Evolutionary conservation across 257 asterid species (phyloP).

Genomic region (Solanum piurae): DNA sequence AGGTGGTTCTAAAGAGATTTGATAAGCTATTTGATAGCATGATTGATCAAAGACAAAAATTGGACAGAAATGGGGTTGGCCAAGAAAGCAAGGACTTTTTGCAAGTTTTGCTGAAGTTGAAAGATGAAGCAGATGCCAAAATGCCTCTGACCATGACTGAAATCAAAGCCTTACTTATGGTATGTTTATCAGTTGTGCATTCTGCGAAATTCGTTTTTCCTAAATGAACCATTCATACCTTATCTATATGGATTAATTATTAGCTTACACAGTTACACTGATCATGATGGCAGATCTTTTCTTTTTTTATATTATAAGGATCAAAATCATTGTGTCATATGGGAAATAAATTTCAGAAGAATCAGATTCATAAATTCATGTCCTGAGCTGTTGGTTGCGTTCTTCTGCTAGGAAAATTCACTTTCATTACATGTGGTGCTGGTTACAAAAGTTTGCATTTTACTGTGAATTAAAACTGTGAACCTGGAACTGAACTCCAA

Average conservation of each 20-base stretch:
- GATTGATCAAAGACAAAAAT: not conserved
- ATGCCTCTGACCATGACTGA: conserved; percentile 42
- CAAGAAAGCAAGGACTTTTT: conserved; percentile 42
- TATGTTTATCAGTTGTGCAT: conserved; percentile 4
- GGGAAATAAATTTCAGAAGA: not conserved
- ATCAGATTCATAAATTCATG: not conserved
- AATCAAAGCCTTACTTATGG: conserved; percentile 74
- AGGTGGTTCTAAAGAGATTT: not conserved
- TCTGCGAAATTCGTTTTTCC: no score
- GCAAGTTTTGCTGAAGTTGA: conserved; percentile 40
- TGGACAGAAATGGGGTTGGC: not conserved
- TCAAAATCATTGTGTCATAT: no score
- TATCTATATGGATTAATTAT: not conserved
- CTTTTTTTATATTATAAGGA: no score
- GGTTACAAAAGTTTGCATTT: not conserved
- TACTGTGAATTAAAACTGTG: not conserved
- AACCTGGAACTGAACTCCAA: not conserved
- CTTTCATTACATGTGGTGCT: not conserved
- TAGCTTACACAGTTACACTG: not conserved
- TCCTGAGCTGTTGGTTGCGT: not conserved
- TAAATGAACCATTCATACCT: not conserved
- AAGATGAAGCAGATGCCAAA: conserved; percentile 42
- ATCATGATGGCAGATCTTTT: not conserved
- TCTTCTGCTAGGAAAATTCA: not conserved
- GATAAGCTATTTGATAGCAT: not conserved